phyloP scores from a whole-genome alignment of 192 early-diverging fungal species.

The Obelidium mucronatum region DNA sequence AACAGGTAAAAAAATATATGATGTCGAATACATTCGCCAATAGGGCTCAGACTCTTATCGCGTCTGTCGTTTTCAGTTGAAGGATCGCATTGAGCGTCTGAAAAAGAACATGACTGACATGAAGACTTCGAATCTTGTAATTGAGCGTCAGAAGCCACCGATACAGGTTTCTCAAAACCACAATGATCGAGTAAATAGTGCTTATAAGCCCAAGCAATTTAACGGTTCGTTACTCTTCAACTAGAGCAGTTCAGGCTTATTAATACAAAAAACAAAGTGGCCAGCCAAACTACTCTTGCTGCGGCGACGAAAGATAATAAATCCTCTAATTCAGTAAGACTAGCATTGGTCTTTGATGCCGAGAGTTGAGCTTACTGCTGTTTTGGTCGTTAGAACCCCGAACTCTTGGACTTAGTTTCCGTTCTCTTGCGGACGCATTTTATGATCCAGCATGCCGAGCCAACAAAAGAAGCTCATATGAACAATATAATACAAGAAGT shows the following conservation, averaged over 20 bases:
- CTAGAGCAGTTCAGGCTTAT: too few relatives aligned
- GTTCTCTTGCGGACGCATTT: conserved; percentile 25
- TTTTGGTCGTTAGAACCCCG: not conserved
- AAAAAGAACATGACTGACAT: conserved; percentile 14
- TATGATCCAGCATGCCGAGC: not conserved
- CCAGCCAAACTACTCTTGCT: too few relatives aligned
- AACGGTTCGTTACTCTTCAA: too few relatives aligned
- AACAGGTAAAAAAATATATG: conserved; percentile 22
- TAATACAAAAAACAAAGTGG: too few relatives aligned
- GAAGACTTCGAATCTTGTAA: conserved; percentile 25
- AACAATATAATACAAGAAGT: not conserved
- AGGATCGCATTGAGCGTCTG: conserved; percentile 26
- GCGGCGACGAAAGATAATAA: too few relatives aligned
- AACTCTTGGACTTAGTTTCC: not conserved
- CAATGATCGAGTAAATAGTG: too few relatives aligned
- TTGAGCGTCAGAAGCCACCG: conserved; percentile 24
- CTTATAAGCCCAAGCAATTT: too few relatives aligned
- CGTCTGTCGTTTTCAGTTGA: conserved; percentile 8
- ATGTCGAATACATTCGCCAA: not conserved
- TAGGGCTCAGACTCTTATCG: too few relatives aligned
- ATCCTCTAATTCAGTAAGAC: too few relatives aligned
- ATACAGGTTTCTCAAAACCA: too few relatives aligned
- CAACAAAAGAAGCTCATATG: not conserved
- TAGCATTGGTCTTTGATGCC: too few relatives aligned
- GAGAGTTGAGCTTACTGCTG: too few relatives aligned